Evolutionary conservation across 2,329 filamentous ascomycete species (phyloP).

Genomic region (Blastomyces parvus): DNA sequence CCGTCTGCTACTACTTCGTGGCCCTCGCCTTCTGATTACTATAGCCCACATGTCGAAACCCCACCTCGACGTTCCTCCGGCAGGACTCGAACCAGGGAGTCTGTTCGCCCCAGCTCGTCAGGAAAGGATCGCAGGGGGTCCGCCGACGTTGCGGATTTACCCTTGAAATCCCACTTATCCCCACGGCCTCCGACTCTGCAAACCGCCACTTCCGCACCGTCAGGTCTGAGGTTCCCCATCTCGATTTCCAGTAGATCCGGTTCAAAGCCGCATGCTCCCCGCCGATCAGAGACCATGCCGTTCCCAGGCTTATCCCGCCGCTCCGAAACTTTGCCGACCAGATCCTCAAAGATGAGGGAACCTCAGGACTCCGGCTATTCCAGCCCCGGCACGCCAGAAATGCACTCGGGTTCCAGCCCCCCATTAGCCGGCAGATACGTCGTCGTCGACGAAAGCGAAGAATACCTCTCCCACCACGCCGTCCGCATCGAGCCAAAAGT

Average conservation of each 20-base stretch:
- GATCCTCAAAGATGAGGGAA: constrained; percentile 29
- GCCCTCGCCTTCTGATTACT: constrained; percentile 25
- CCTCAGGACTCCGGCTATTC: constrained; percentile 39
- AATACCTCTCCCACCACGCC: constrained; percentile 12
- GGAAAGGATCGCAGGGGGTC: constrained; percentile 18
- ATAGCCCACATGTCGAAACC: constrained; percentile 25
- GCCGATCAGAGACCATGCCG: constrained; percentile 24
- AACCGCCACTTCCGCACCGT: constrained; percentile 27
- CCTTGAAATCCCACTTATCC: constrained; percentile 26
- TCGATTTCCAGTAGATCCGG: constrained; percentile 25
- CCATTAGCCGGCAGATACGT: constrained; percentile 30
- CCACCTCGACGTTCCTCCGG: constrained; percentile 24
- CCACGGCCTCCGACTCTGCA: constrained; percentile 28
- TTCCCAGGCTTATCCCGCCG: constrained; percentile 23
- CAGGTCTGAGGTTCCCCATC: constrained; percentile 15
- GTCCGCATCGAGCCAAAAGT: constrained; percentile 24
- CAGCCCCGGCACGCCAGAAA: constrained; percentile 37
- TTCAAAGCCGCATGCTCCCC: constrained; percentile 25
- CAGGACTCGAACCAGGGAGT: constrained; percentile 21
- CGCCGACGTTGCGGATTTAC: constrained; percentile 24
- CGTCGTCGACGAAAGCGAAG: constrained; percentile 23
- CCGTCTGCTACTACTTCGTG: constrained; percentile 24
- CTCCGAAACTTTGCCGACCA: constrained; percentile 21
- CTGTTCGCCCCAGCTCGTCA: constrained; percentile 10
- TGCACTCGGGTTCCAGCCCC: constrained; percentile 25